Evolutionary conservation across 2,329 filamentous ascomycete genomes (phyloP).

Genomic region (Fusarium mundagurra): DNA sequence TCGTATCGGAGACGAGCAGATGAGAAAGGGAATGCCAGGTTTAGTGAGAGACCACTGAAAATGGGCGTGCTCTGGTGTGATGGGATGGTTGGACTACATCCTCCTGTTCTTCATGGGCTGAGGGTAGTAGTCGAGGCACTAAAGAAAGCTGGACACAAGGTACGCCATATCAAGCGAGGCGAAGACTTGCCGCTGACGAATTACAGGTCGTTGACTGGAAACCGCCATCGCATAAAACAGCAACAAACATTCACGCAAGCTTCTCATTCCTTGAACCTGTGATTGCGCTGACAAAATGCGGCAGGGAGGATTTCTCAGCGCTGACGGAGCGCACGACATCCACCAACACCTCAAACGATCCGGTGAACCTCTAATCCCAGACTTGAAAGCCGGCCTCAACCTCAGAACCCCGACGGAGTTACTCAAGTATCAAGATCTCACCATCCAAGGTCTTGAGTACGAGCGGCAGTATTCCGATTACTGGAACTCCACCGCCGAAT

Average conservation of each 20-base stretch:
- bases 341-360: constrained; percentile 61
- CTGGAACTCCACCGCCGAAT: constrained; percentile 64
- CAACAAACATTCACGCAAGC: constrained; percentile 16
- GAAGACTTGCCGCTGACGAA: rapidly evolving
- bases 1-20: constrained; percentile 49
- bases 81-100: constrained; percentile 60
- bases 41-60: constrained; percentile 51
- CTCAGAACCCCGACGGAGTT: constrained; percentile 39
- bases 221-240: constrained; percentile 11
- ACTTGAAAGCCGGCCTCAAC: constrained; percentile 50
- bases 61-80: constrained; percentile 66
- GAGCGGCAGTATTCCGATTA: constrained; percentile 71
- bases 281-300: rapidly evolving
- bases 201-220: constrained; percentile 45
- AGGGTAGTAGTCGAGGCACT: neutral
- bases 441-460: constrained; percentile 63
- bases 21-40: neutral
- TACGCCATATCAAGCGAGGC: rapidly evolving
- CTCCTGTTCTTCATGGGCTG: constrained; percentile 60
- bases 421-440: constrained; percentile 54
- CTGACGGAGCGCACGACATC: constrained; percentile 50
- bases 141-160: constrained; percentile 53
- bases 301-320: constrained; percentile 43
- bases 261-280: rapidly evolving
- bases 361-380: constrained; percentile 61